Evolutionary conservation across 345 rosid species (phyloP).

Genomic region (Lepidium sativum): DNA sequence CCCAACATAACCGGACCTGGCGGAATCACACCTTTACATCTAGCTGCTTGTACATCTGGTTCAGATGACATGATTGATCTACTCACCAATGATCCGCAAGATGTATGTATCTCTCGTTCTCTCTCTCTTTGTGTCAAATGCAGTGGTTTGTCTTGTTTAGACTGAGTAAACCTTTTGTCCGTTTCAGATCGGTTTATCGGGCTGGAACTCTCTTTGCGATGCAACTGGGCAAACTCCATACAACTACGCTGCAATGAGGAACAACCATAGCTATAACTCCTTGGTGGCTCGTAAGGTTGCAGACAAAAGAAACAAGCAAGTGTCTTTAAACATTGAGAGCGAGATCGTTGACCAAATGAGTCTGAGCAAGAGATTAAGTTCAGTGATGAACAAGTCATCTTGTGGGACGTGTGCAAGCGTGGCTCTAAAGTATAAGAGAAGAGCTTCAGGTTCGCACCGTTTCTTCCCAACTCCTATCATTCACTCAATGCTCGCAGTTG

Average conservation of each 20-base stretch:
- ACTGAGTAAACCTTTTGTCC: not conserved
- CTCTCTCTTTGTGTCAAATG: not conserved
- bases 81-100: constrained; percentile 77
- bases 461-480: constrained; percentile 67
- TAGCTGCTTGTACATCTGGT: constrained; percentile 69
- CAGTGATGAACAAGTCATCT: constrained; percentile 24
- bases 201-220: constrained; percentile 63
- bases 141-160: not conserved
- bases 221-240: constrained; percentile 52
- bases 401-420: constrained; percentile 53
- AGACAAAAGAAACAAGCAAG: constrained; percentile 59
- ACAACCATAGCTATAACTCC: constrained; percentile 55
- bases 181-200: constrained; percentile 56
- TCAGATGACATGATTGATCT: constrained; percentile 59
- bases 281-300: constrained; percentile 57
- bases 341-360: constrained; percentile 32
- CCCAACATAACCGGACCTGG: constrained; percentile 65
- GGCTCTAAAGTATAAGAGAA: constrained; percentile 39
- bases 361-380: constrained; percentile 12
- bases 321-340: constrained; percentile 48
- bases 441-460: constrained; percentile 42
- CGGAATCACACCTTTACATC: constrained; percentile 75
- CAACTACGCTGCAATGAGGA: constrained; percentile 53
- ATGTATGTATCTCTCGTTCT: constrained; percentile 37
- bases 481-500: constrained; percentile 81